Evolutionary conservation across 2,329 filamentous ascomycete species (phyloP), one percentile per base, ranked within the genome.

Genomic region (Ambrosiella cleistominuta): DNA sequence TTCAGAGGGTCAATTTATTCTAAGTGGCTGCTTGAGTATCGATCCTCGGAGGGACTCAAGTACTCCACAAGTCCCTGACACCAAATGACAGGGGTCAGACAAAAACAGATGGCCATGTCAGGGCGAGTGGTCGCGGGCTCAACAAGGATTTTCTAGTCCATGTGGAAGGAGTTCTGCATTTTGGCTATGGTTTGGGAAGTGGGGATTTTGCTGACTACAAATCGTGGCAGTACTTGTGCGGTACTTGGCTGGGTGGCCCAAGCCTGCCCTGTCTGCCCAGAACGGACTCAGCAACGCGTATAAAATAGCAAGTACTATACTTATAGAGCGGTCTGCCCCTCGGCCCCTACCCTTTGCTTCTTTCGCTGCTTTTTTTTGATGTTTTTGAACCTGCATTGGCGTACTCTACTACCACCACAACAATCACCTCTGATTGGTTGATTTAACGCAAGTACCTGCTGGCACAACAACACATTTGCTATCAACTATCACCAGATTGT

Each of bases 251-350:
- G 50, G 37, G 47, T 55, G 45, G 52, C 35, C 58, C 45, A 35
- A 57, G 53, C 47, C 47, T 13, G 52, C 38, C 39, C 52, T 42
- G 52, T 39, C 37, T 17, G 2, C 40, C 42, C 51, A 45, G 19
- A 54, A 57, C 49, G 38, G 50, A 45, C 55, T 56, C 39, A 55
- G 55, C 50, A 60, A 60, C 69, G 69, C 71, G 70, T 72, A 72
- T 72, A 72, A 72, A 72, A 72, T 69, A 71, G 70, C 68, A 71
- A 65, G 67, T 65, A 68, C 58, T 66, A 68, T 68, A 70, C 69
- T 70, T 70, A 72, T 71, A 71, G 69, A 69, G 68, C 67, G 67
- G 68, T 69, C 68, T 70, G 70, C 70, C 70, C 70, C 71, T 70
- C 70, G 69, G 57, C 60, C 57, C 57, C 57, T 62, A 51, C 15